phyloP scores from a whole-genome alignment of 2,329 filamentous ascomycete species.

The Xylogone sp. region DNA sequence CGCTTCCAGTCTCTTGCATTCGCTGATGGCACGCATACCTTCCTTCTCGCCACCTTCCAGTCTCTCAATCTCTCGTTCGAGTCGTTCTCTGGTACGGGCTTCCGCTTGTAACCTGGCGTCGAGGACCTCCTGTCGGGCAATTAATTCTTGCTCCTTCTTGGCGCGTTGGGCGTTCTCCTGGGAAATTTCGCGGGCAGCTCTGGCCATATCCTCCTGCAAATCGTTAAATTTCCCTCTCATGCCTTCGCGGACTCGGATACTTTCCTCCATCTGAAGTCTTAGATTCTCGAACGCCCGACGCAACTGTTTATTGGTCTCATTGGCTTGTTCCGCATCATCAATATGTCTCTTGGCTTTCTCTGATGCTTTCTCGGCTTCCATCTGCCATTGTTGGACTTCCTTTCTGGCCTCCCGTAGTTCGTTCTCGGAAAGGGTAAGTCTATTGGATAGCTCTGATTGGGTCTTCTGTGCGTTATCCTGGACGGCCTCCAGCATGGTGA shows the following conservation, averaged over 20 bases:
- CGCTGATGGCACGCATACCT: slow-evolving; percentile 59
- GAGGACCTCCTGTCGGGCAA: slow-evolving; percentile 76
- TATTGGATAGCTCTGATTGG: slow-evolving; percentile 52
- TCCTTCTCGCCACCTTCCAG: slow-evolving; percentile 61
- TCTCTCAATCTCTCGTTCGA: slow-evolving; percentile 63
- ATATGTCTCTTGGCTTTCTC: slow-evolving; percentile 64
- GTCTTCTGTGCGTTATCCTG: slow-evolving; percentile 53
- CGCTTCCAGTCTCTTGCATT: slow-evolving; percentile 56
- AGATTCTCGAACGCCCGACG: slow-evolving; percentile 70
- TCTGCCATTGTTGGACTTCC: slow-evolving; percentile 57
- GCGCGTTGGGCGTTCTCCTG: slow-evolving; percentile 77
- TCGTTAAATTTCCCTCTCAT: slow-evolving; percentile 82
- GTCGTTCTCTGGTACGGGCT: slow-evolving; percentile 62
- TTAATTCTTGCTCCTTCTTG: slow-evolving; percentile 73
- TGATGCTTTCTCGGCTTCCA: slow-evolving; percentile 56
- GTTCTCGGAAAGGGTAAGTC: slow-evolving; percentile 47
- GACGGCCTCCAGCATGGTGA: slow-evolving; percentile 65
- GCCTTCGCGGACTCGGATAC: slow-evolving; percentile 75
- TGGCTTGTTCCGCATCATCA: slow-evolving; percentile 51
- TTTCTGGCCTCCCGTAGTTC: slow-evolving; percentile 53
- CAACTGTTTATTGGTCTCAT: slow-evolving; percentile 66
- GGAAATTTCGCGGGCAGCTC: slow-evolving; percentile 72
- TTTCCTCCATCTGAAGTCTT: slow-evolving; percentile 78
- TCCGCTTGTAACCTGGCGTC: slow-evolving; percentile 75
- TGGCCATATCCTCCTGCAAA: slow-evolving; percentile 82